These are phyloP conservation scores for Monascus purpureus DNA, from an alignment of 495 filamentous ascomycete genomes.

Conservation along the genomic window DNA sequence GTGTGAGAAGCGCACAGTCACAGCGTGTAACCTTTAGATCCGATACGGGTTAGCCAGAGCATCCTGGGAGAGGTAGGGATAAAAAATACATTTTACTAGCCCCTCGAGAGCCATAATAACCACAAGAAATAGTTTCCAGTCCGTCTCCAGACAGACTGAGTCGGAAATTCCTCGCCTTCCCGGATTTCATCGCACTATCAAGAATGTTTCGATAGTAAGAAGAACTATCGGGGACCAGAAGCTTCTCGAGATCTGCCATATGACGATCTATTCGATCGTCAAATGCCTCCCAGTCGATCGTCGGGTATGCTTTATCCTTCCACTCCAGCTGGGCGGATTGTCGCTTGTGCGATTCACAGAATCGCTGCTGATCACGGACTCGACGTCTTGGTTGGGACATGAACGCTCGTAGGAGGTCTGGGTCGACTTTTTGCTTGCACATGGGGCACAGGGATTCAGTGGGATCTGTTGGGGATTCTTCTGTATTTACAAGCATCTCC, in stretches of 20 bases:
- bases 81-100: conserved; percentile 43
- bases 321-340: conserved; percentile 45
- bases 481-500: not conserved
- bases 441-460: conserved; percentile 43
- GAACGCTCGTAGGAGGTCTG: conserved; percentile 32
- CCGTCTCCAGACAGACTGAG: conserved; percentile 28
- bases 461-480: not conserved
- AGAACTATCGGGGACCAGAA: conserved; percentile 40
- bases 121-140: conserved; percentile 39
- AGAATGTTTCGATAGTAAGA: conserved; percentile 53
- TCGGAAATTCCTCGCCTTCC: conserved; percentile 46
- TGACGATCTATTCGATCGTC: conserved; percentile 47
- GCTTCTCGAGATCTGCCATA: conserved; percentile 35
- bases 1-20: conserved; percentile 47
- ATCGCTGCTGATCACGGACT: conserved; percentile 44
- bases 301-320: conserved; percentile 53
- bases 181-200: conserved; percentile 40
- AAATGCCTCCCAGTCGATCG: conserved; percentile 61
- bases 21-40: conserved; percentile 49
- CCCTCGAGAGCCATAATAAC: conserved; percentile 82
- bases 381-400: conserved; percentile 35
- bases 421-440: conserved; percentile 48
- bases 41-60: too few relatives aligned
- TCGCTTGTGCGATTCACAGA: conserved; percentile 60
- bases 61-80: not conserved